Evolutionary conservation across 331 rosid genomes (phyloP), one percentile per base, ranked within the genome.

Genomic region (Cydonia oblonga): DNA sequence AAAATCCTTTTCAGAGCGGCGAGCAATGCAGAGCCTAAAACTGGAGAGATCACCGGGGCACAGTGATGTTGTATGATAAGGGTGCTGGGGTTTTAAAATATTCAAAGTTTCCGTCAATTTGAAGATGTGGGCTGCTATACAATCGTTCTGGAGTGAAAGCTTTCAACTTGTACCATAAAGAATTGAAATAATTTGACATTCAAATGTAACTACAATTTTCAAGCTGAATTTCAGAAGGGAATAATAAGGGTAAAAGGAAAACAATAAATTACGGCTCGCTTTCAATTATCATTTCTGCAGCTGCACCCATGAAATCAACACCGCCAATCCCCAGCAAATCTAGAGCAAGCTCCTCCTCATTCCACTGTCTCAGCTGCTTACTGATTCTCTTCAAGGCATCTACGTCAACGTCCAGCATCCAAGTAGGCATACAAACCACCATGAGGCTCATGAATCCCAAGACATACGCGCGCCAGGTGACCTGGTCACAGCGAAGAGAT

Each of bases 401-500:
- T 11, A 80, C 84, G 66, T 89, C 96, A 23, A 84, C 81, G 68
- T 89, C 90, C 76, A 76, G 82, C 66, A 85, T 84, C 96, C 91
- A 89, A 84, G 59, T 83, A 51, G 96, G 96, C 35, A 85, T 75
- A 71, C 87, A 89, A 51, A 76, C 79, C 22, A 87, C 89, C 88
- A 89, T 81, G 70, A 83, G 52, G 81, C 91, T 89, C 52, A 89
- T 84, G 75, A 86, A 87, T 42, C 84, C 90, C 1, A 84, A 85
- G 46, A 85, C 87, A 52, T 89, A 89, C 12, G 90, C 87, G 3
- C 80, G 90, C 96, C 96, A 89, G 49, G 88, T 87, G 53, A 86
- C 82, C n/a, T 84, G 67, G 78, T 86, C 85, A 63, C 91, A 89
- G 52, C 90, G 87, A 9, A 85, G 87, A 23, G 85, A 81, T 78